Conservation (phyloP, 768 basidiomycete species). For the Coprinopsis marcescibilis region DNA sequence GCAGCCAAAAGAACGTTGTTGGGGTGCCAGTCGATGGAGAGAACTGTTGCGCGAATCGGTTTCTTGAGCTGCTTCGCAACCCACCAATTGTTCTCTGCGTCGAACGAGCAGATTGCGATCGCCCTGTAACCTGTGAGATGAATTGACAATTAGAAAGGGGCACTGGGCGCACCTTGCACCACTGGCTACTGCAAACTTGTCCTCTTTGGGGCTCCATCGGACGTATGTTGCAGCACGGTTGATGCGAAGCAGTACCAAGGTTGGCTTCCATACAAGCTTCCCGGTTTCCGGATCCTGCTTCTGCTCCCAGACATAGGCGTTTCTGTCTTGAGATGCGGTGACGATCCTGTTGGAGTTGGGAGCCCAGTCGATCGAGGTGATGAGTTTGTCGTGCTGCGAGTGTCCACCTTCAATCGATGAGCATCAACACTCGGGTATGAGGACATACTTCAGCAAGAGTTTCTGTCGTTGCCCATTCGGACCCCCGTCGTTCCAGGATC, state of each 20-base stretch:
- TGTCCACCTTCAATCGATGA: too few species aligned
- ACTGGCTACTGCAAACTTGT: conserved; percentile 97
- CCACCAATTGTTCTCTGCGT: conserved; percentile 99
- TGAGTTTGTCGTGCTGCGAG: conserved; percentile 88
- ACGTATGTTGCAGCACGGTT: conserved; percentile 95
- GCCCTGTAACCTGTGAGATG: conserved; percentile 44
- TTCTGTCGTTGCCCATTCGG: conserved; percentile 65
- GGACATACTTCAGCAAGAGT: conserved; percentile 76
- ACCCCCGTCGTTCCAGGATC: conserved; percentile 64
- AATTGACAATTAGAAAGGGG: neutral
- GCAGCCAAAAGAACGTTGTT: conserved; percentile 97
- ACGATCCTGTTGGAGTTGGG: conserved; percentile 96
- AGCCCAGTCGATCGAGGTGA: conserved; percentile 99
- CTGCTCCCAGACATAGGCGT: conserved; percentile 97
- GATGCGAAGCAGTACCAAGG: conserved; percentile 90
- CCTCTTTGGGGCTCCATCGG: conserved; percentile 94
- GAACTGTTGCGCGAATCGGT: conserved; percentile 91
- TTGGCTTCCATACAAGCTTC: conserved; percentile 83
- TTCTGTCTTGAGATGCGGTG: conserved; percentile 97
- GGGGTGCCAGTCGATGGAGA: conserved; percentile 96
- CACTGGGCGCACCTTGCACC: conserved; percentile 71
- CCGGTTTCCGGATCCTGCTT: conserved; percentile 69
- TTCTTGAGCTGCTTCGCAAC: conserved; percentile 96
- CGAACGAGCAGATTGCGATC: conserved; percentile 95
- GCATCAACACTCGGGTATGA: neutral